Evolutionary conservation across 1,139 yeast genomes (phyloP).

Genomic region (Blastobotrys illinoisensis): DNA sequence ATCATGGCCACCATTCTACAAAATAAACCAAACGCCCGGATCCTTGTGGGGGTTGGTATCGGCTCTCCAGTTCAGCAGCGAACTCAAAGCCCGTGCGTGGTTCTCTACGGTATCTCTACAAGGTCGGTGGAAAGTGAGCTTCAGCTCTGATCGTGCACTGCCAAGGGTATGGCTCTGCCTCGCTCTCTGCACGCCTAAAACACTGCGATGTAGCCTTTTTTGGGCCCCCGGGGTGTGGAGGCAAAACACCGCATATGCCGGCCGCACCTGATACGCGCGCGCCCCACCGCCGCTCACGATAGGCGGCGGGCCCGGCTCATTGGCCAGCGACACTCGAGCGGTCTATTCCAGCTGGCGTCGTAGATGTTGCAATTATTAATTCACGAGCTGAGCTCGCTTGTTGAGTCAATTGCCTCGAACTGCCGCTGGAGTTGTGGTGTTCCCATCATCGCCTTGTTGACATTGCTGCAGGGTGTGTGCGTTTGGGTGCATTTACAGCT

Average conservation of each 20-base stretch:
- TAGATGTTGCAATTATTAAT: no score
- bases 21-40: neutral
- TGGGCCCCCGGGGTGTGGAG: neutral
- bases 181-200: neutral
- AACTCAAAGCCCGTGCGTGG: neutral
- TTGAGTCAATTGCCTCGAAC: no score
- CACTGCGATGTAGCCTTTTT: neutral
- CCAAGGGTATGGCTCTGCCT: neutral
- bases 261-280: neutral
- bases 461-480: no score
- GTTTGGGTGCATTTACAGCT: no score
- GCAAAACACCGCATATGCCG: neutral
- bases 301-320: no score
- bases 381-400: no score
- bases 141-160: neutral
- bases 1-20: slow-evolving; percentile 2
- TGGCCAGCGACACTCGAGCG: no score
- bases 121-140: neutral
- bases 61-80: neutral
- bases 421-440: no score
- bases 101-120: neutral
- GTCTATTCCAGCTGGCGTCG: no score
- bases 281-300: neutral
- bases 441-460: no score
- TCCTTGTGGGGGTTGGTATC: neutral